Conservation (phyloP, 495 filamentous ascomycete genomes). For the Stereocaulon alpinum region DNA sequence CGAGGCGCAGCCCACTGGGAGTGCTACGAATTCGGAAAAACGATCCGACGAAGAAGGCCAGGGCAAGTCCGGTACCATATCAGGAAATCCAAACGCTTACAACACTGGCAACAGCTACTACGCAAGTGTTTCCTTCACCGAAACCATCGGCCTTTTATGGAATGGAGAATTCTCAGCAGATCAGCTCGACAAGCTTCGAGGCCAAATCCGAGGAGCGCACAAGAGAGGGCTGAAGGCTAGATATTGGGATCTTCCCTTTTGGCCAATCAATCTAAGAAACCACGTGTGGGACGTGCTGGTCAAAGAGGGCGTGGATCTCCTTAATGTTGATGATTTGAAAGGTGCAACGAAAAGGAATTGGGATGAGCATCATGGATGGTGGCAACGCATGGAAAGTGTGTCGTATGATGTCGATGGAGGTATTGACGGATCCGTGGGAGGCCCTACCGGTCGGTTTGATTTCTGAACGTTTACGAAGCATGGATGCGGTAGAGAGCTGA, state of each 20-base stretch:
- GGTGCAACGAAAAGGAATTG: conserved; percentile 18
- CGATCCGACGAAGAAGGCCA: conserved; percentile 15
- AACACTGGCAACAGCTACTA: conserved; percentile 37
- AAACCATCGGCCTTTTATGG: conserved; percentile 27
- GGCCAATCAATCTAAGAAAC: conserved; percentile 66
- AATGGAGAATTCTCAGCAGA: conserved; percentile 22
- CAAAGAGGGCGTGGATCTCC: conserved; percentile 55
- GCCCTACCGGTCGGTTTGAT: background rate
- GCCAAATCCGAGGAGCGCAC: conserved; percentile 60
- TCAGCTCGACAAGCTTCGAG: conserved; percentile 52
- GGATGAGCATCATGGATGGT: conserved; percentile 12
- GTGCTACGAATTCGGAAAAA: too few relatives aligned
- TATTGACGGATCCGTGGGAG: background rate
- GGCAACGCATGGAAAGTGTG: conserved; percentile 4
- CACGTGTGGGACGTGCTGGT: conserved; percentile 64
- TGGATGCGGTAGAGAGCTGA: background rate
- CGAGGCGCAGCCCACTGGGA: background rate
- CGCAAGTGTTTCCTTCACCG: conserved; percentile 34
- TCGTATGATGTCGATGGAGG: conserved; percentile 8
- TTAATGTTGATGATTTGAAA: conserved; percentile 60
- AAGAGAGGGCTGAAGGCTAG: conserved; percentile 57
- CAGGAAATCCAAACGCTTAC: conserved; percentile 20
- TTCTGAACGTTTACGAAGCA: background rate
- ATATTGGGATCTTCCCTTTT: conserved; percentile 71
- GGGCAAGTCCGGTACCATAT: conserved; percentile 8